Evolutionary conservation across 2,329 filamentous ascomycete genomes (phyloP), one percentile per base, ranked within the genome.

Genomic region (Drechslerella dactyloides): DNA sequence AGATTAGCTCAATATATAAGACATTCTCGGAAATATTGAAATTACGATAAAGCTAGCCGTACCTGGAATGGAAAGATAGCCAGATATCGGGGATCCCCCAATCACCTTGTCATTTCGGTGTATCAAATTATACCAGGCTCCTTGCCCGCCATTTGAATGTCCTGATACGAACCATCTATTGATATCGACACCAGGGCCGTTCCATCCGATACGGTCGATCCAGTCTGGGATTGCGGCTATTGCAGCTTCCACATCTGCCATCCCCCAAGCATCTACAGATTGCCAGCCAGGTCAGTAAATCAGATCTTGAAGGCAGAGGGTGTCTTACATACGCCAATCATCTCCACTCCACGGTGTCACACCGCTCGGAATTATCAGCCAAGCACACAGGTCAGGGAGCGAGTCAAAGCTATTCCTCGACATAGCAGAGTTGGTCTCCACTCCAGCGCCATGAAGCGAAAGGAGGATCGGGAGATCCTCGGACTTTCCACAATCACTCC

Each of bases 111-210:
- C 84, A 15, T 84, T 85, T 23, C 69, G 62, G 15, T 87, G 85
- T 0, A 84, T 84, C 23, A 85, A 76, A 17, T 81, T 78, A 77
- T 83, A 85, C 85, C 85, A 87, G 2, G 82, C 81, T 7, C 85
- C 85, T 78, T 87, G 85, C 1, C 83, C 85, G 53, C 85, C 85
- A 74, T 87, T 87, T 1, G 85, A 87, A 77, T 87, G 85, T 0
- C 85, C 85, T 33, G 78, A 80, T 4, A 85, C 80, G 33, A 87
- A 80, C 83, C 84, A 84, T 56, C 81, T 80, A 33, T 82, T 74
- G 6, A 77, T 75, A 58, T 84, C 79, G 11, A 83, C 79, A 11
- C 78, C 79, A 1, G 81, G 80, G 0, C 84, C 83, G 52, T 77
- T 73, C 85, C 85, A 87, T 1, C 74, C 76, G 30, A 81, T 78